Conservation (phyloP, 106 monocot species). For the Hemerocallis citrina region DNA sequence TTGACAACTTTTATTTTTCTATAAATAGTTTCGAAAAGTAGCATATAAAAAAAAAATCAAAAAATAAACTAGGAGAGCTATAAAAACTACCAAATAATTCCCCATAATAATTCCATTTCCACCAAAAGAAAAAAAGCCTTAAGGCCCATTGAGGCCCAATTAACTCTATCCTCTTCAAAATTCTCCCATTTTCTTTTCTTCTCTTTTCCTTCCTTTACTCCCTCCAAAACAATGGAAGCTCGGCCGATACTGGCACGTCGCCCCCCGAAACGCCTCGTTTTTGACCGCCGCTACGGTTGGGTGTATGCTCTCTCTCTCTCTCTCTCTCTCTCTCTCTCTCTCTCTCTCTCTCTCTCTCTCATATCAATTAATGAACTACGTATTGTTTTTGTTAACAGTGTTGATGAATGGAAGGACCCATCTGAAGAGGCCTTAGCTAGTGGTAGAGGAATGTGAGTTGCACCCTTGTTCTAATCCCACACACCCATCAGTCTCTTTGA, state of each 20-base stretch:
- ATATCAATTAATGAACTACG: background rate
- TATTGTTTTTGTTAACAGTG: conserved; percentile 14
- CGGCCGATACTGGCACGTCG: background rate
- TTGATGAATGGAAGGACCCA: conserved; percentile 68
- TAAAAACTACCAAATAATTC: no score
- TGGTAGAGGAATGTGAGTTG: conserved; percentile 59
- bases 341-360: background rate
- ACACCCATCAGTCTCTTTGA: background rate
- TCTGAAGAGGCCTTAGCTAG: conserved; percentile 57
- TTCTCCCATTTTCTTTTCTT: no score
- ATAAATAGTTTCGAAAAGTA: no score
- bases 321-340: background rate
- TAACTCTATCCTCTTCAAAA: no score
- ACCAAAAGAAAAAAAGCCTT: no score
- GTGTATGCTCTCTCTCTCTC: conserved; percentile 28
- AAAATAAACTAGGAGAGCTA: no score
- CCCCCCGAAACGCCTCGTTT: conserved; percentile 29
- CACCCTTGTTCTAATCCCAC: no score
- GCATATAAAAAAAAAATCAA: no score
- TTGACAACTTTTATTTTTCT: no score
- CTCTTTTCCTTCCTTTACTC: no score
- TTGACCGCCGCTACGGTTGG: conserved; percentile 71
- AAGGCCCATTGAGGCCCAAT: no score
- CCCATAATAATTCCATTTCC: no score
- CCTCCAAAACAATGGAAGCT: background rate